Conservation (phyloP, 129 eudicot species). For the Helianthus annuus region DNA sequence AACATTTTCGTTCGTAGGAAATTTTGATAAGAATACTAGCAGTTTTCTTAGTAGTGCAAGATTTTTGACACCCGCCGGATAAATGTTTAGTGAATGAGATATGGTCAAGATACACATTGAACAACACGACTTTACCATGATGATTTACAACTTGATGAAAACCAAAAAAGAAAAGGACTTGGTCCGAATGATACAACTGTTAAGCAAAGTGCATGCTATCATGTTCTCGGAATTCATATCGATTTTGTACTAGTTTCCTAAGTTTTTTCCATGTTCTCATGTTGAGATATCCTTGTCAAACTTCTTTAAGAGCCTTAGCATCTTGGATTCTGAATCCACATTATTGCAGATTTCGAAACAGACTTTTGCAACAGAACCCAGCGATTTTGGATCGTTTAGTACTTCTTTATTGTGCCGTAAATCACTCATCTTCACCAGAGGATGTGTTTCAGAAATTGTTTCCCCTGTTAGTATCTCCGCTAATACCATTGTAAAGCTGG, state of each 20-base stretch:
- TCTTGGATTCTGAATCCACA: slow-evolving; percentile 20
- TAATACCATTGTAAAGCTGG: slow-evolving; percentile 16
- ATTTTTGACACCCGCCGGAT: no score
- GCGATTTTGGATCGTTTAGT: background rate
- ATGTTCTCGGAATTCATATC: background rate
- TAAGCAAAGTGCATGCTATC: background rate
- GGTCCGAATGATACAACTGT: background rate
- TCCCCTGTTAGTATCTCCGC: slow-evolving; percentile 21
- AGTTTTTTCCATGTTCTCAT: background rate
- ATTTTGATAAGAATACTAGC: no score
- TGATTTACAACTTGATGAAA: background rate
- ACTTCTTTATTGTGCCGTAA: background rate
- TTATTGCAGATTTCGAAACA: slow-evolving; percentile 25
- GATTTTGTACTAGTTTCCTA: background rate
- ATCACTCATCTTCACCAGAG: background rate
- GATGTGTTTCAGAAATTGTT: slow-evolving; percentile 2
- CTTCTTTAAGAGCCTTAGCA: slow-evolving; percentile 18
- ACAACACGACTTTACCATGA: no score
- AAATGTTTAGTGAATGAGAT: no score
- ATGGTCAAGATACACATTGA: no score
- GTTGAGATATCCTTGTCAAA: background rate
- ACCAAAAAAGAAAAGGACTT: background rate
- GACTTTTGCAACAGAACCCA: background rate
- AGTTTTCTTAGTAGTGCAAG: no score
- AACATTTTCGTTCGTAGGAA: no score